Percentiles rank a stretch among this genome's conserved stretches.
Conservation (phyloP, 768 basidiomycete species). For the Tricholoma sp. region DNA sequence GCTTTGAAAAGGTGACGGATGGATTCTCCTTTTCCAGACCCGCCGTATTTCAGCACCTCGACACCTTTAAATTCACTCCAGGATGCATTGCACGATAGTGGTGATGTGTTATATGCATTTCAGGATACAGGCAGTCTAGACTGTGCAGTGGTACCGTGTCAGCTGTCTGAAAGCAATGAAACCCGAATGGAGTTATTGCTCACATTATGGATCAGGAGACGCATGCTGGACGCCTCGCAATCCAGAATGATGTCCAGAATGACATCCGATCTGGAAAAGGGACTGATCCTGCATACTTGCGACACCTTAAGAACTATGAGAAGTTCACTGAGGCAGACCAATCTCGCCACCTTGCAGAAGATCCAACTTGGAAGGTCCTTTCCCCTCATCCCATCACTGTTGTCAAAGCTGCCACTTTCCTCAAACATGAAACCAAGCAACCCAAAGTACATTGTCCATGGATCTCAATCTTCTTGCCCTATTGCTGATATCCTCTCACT, state of each 20-base stretch:
- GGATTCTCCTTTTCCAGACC: too few relatives aligned
- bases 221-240: background rate
- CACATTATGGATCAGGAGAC: background rate
- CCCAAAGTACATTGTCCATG: conserved; percentile 20
- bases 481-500: background rate
- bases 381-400: too few relatives aligned
- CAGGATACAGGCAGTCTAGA: too few relatives aligned
- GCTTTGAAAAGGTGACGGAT: too few relatives aligned
- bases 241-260: background rate
- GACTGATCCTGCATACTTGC: too few relatives aligned
- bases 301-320: too few relatives aligned
- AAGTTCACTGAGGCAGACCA: conserved; percentile 19
- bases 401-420: too few relatives aligned
- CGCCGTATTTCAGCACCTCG: too few relatives aligned
- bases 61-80: too few relatives aligned
- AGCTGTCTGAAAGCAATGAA: background rate
- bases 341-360: background rate
- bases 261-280: background rate
- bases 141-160: background rate
- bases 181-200: background rate
- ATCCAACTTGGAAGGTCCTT: too few relatives aligned
- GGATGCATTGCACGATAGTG: background rate
- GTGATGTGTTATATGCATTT: background rate
- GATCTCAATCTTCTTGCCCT: background rate
- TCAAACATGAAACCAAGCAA: too few relatives aligned